Percentiles rank a stretch among this genome's conserved stretches.
phyloP scores from a whole-genome alignment of 192 early-diverging fungal genomes.

The Gryganskiella cystojenkinii region DNA sequence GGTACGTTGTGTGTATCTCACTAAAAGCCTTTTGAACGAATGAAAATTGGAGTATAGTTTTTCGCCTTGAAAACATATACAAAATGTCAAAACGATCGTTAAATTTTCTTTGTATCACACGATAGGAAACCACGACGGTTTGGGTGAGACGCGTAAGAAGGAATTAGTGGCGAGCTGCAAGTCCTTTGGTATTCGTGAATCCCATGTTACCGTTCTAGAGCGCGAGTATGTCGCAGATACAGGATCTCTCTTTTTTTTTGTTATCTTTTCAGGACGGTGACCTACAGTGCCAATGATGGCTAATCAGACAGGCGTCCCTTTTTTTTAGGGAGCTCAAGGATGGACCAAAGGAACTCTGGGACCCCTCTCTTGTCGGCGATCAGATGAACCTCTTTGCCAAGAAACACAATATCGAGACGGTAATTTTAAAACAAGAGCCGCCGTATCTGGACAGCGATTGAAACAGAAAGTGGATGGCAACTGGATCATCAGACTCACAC shows the following conservation, averaged over 20 bases:
- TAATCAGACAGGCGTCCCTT: background rate
- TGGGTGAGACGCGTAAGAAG: constrained; percentile 67
- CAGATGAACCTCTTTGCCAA: constrained; percentile 68
- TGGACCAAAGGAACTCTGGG: constrained; percentile 73
- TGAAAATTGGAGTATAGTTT: too few relatives aligned
- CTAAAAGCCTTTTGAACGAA: too few relatives aligned
- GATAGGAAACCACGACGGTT: constrained; percentile 77
- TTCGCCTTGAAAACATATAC: too few relatives aligned
- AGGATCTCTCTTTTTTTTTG: background rate
- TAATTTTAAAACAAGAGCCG: too few relatives aligned
- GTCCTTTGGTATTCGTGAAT: constrained; percentile 62
- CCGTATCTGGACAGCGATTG: constrained; percentile 22
- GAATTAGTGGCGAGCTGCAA: constrained; percentile 73
- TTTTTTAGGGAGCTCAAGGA: constrained; percentile 70
- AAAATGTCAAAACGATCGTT: background rate
- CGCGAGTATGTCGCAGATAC: constrained; percentile 62
- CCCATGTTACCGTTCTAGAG: constrained; percentile 62
- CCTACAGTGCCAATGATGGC: background rate
- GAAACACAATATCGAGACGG: constrained; percentile 72
- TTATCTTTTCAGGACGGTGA: background rate
- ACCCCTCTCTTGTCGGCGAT: constrained; percentile 64
- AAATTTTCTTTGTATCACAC: background rate
- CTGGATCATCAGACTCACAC: background rate
- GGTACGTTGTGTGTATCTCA: too few relatives aligned
- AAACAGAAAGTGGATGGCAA: background rate